phyloP scores from a whole-genome alignment of 495 filamentous ascomycete genomes.

The Tuber microsphaerosporum region DNA sequence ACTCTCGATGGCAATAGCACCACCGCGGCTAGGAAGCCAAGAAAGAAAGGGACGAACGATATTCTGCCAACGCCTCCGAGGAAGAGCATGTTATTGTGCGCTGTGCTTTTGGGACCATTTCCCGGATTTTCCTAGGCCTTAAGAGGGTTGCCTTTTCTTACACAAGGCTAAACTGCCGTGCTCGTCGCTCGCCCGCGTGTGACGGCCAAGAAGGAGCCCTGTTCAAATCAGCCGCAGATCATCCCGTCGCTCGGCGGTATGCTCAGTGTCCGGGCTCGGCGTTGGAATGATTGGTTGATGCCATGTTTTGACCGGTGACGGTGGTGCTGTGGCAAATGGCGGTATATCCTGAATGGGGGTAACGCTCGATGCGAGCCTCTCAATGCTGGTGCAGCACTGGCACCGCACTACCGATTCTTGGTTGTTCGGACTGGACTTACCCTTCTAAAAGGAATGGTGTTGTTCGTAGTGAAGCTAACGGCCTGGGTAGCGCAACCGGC shows the following conservation, averaged over 20 bases:
- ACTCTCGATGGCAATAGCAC: background rate
- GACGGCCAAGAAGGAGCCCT: background rate
- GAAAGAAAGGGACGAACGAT: background rate
- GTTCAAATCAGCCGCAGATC: background rate
- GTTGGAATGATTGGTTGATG: background rate
- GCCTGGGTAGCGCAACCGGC: background rate
- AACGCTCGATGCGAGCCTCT: background rate
- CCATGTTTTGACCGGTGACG: background rate
- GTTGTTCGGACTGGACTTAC: background rate
- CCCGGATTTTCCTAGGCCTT: background rate
- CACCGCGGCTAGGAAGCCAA: background rate
- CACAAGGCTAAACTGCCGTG: background rate
- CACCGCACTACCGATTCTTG: background rate
- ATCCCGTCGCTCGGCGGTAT: background rate
- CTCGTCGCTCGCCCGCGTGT: background rate
- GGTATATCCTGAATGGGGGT: background rate
- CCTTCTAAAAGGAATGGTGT: background rate
- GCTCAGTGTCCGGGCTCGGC: background rate
- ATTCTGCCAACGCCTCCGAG: background rate
- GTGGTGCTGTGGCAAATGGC: background rate
- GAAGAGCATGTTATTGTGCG: background rate
- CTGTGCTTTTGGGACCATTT: background rate
- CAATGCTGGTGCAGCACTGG: background rate
- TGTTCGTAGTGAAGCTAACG: background rate
- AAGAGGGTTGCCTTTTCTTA: background rate